A percentile compares a stretch with the other conserved stretches of the same genome.
These are phyloP conservation scores for Chenopodium quinoa DNA, from an alignment of 148 eudicot genomes.

Conservation along the genomic window DNA sequence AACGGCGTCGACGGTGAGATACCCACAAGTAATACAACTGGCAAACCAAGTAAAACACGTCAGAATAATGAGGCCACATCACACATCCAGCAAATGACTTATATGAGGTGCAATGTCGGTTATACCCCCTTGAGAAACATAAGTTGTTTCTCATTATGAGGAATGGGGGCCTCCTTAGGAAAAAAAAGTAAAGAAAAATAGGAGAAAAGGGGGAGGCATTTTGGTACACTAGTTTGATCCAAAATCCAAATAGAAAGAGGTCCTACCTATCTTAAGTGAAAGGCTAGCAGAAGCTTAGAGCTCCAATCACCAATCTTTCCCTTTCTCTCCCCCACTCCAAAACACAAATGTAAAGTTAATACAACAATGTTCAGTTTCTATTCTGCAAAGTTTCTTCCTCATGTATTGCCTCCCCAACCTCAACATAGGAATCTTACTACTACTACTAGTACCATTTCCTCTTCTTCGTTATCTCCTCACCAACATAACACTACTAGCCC, in stretches of 20 bases:
- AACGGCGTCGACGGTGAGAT: too few relatives aligned
- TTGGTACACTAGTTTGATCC: neutral
- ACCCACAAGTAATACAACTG: too few relatives aligned
- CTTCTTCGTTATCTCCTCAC: neutral
- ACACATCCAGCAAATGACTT: too few relatives aligned
- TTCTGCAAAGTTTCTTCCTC: constrained; percentile 19
- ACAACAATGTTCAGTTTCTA: constrained; percentile 20
- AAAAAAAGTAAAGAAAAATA: too few relatives aligned
- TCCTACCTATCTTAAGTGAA: constrained; percentile 13
- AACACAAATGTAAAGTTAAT: neutral
- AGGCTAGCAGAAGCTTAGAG: constrained; percentile 6
- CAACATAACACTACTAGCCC: neutral
- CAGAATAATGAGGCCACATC: too few relatives aligned
- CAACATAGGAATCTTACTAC: neutral
- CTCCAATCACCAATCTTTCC: neutral
- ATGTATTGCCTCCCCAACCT: neutral
- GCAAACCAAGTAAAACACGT: too few relatives aligned
- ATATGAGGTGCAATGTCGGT: too few relatives aligned
- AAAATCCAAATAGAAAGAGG: neutral
- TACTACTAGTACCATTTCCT: neutral
- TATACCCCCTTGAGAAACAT: too few relatives aligned
- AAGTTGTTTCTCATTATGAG: too few relatives aligned
- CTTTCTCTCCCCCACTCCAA: constrained; percentile 5
- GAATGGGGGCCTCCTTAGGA: too few relatives aligned
- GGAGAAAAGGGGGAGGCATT: neutral